A percentile compares a stretch with the other conserved stretches of the same genome.
phyloP scores from a whole-genome alignment of 495 filamentous ascomycete genomes.

The Polyplosphaeria fusca region DNA sequence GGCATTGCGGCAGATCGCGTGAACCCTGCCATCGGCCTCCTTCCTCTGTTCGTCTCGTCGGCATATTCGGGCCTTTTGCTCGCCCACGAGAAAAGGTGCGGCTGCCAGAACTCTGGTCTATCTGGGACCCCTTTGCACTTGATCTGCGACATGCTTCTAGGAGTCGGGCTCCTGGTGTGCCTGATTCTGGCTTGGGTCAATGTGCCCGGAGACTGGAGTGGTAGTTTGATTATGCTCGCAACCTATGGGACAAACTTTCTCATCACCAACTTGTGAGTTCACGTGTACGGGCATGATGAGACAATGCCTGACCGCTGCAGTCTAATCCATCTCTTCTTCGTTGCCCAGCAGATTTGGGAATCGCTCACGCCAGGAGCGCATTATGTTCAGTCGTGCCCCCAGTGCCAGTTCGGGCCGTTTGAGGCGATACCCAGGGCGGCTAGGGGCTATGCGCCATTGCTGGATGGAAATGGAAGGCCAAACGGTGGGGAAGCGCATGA shows the following conservation, averaged over 20 bases:
- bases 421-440: not conserved
- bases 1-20: slow-evolving; percentile 11
- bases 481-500: not conserved
- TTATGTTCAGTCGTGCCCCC: slow-evolving; percentile 4
- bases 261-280: slow-evolving; percentile 23
- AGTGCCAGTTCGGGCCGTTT: slow-evolving; percentile 11
- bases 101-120: slow-evolving; percentile 11
- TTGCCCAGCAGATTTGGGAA: slow-evolving; percentile 5
- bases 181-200: slow-evolving; percentile 21
- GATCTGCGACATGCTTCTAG: slow-evolving; percentile 7
- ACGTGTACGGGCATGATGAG: too few species aligned
- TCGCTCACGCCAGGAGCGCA: not conserved
- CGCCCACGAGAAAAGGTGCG: slow-evolving; percentile 10
- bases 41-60: slow-evolving; percentile 23
- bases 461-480: slow-evolving; percentile 8
- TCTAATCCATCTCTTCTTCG: slow-evolving; percentile 18
- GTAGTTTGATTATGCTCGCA: slow-evolving; percentile 16
- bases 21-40: slow-evolving; percentile 19
- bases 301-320: too few species aligned
- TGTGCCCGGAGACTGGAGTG: not conserved
- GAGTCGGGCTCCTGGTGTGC: slow-evolving; percentile 4
- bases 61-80: slow-evolving; percentile 14
- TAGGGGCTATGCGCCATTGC: slow-evolving; percentile 19
- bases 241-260: slow-evolving; percentile 26
- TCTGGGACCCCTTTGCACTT: slow-evolving; percentile 14